phyloP scores from a whole-genome alignment of 257 asterid genomes.

The Lithospermum erythrorhizon region DNA sequence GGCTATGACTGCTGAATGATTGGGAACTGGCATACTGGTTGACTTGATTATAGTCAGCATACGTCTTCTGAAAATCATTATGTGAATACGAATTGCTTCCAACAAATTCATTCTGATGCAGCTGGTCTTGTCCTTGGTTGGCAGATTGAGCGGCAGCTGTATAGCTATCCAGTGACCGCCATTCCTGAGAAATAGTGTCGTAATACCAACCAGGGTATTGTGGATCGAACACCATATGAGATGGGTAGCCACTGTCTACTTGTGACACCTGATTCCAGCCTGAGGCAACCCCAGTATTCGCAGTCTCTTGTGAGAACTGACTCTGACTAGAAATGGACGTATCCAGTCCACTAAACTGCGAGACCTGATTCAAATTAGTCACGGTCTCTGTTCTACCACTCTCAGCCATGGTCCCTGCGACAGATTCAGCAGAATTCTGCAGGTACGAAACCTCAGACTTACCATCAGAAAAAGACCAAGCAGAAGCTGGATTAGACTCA shows the following conservation, averaged over 20 bases:
- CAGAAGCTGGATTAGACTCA: conserved; percentile 21
- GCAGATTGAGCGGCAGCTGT: conserved; percentile 14
- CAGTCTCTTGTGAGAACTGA: conserved; percentile 4
- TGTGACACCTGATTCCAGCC: conserved; percentile 14
- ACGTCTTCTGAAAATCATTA: conserved; percentile 18
- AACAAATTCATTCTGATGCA: conserved; percentile 18
- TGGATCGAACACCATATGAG: conserved; percentile 74
- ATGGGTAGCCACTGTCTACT: conserved; percentile 46
- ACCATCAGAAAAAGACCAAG: conserved; percentile 33
- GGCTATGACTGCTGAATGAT: conserved; percentile 31
- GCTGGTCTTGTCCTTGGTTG: conserved; percentile 35
- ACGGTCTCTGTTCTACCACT: conserved; percentile 25
- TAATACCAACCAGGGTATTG: conserved; percentile 79
- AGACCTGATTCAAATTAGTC: conserved; percentile 38
- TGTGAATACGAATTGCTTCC: conserved; percentile 13
- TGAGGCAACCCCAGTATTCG: neutral
- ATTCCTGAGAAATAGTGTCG: conserved; percentile 47
- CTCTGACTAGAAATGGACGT: conserved; percentile 1
- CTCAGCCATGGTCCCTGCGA: conserved; percentile 29
- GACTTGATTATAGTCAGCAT: conserved; percentile 22
- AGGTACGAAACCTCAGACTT: conserved; percentile 52
- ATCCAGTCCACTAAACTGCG: conserved; percentile 6
- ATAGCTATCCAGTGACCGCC: conserved; percentile 50
- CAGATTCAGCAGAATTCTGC: conserved; percentile 46
- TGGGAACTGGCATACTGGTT: conserved; percentile 18